Percentiles rank a stretch among this genome's conserved stretches.
Conservation (phyloP, 1,139 yeast species). For the Yamadazyma oceani region DNA sequence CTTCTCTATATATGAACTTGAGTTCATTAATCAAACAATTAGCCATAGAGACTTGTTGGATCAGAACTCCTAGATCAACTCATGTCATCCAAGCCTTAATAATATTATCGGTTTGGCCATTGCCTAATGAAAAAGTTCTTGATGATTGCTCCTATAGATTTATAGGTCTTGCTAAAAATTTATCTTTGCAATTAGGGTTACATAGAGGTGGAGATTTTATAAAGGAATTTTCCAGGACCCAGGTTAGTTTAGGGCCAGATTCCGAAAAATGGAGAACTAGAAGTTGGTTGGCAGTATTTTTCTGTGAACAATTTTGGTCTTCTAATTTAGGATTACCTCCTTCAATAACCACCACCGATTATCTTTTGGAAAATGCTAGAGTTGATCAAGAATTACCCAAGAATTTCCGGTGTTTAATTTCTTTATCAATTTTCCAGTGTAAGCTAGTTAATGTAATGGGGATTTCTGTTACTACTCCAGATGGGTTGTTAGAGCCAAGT, state of each 20-base stretch:
- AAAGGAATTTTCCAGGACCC: slow-evolving; percentile 87
- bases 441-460: slow-evolving; percentile 87
- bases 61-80: slow-evolving; percentile 88
- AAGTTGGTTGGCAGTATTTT: slow-evolving; percentile 87
- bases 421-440: slow-evolving; percentile 79
- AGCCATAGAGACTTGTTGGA: slow-evolving; percentile 93
- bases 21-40: slow-evolving; percentile 80
- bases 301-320: slow-evolving; percentile 90
- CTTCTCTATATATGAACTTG: slow-evolving; percentile 72
- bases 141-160: slow-evolving; percentile 92
- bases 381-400: slow-evolving; percentile 67
- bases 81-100: slow-evolving; percentile 89
- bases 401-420: slow-evolving; percentile 69
- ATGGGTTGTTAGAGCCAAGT: slow-evolving; percentile 83
- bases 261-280: slow-evolving; percentile 95
- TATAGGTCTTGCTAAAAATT: slow-evolving; percentile 79
- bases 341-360: slow-evolving; percentile 75
- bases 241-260: slow-evolving; percentile 78
- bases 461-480: slow-evolving; percentile 81
- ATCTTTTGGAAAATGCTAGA: slow-evolving; percentile 75
- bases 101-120: slow-evolving; percentile 85
- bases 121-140: slow-evolving; percentile 88
- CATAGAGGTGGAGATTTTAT: slow-evolving; percentile 89
- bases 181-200: slow-evolving; percentile 86
- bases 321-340: slow-evolving; percentile 88